Evolutionary conservation across 1,284 basidiomycete genomes (phyloP).

Genomic region (Flammula alnicola): DNA sequence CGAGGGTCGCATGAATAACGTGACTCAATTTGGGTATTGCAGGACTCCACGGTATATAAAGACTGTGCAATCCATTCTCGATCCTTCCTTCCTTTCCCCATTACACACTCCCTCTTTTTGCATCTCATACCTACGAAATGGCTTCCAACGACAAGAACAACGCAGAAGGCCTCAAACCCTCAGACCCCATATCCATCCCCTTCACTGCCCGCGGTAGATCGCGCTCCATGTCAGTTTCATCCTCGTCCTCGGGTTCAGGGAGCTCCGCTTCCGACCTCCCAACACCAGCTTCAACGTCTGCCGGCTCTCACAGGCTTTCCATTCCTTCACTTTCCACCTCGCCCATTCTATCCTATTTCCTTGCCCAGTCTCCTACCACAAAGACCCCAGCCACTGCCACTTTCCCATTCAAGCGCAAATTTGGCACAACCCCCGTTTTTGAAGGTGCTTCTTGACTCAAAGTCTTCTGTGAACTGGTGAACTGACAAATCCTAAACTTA

Average conservation of each 20-base stretch:
- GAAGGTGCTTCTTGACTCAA: slow-evolving; percentile 55
- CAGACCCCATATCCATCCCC: slow-evolving; percentile 66
- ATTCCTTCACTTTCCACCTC: slow-evolving; percentile 61
- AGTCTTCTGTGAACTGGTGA: neutral
- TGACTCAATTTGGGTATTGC: slow-evolving; percentile 16
- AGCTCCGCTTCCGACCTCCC: slow-evolving; percentile 52
- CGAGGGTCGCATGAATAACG: slow-evolving; percentile 12
- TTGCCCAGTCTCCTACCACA: slow-evolving; percentile 64
- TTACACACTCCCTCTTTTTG: slow-evolving; percentile 6
- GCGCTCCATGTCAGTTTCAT: slow-evolving; percentile 62
- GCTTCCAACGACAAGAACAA: slow-evolving; percentile 36
- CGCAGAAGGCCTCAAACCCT: slow-evolving; percentile 49
- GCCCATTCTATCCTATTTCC: slow-evolving; percentile 71
- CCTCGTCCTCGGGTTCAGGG: slow-evolving; percentile 54
- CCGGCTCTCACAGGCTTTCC: slow-evolving; percentile 46
- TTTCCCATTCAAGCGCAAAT: slow-evolving; percentile 64
- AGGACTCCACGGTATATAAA: slow-evolving; percentile 18
- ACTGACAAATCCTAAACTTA: slow-evolving; percentile 7
- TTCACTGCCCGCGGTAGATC: slow-evolving; percentile 46
- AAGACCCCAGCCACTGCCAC: slow-evolving; percentile 44
- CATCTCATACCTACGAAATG: slow-evolving; percentile 32
- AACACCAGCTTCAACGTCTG: slow-evolving; percentile 47
- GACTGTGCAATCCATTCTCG: slow-evolving; percentile 10
- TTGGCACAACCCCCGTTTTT: slow-evolving; percentile 56
- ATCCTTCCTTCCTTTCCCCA: slow-evolving; percentile 23